Evolutionary conservation across 2,329 filamentous ascomycete species (phyloP), one percentile per base, ranked within the genome.

Genomic region (Colletotrichum sp.): DNA sequence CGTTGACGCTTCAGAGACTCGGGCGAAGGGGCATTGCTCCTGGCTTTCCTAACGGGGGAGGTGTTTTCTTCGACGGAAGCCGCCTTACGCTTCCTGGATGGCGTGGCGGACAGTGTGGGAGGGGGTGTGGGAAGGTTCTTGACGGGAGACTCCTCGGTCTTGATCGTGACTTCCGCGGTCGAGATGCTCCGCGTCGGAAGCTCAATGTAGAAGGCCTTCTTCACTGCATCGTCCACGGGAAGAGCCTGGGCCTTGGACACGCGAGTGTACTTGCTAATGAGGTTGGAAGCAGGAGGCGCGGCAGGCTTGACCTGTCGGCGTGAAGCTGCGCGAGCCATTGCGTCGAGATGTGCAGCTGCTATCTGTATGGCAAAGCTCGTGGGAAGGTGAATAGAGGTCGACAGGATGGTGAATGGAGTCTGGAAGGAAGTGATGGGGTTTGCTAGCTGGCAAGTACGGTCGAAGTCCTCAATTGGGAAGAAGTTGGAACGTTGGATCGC

Each of bases 201-300:
- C 43, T 63, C 67, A 32, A 77, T 72, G 36, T 48, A 69, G 63
- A 78, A 70, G 15, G 67, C 52, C 67, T 78, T 77, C 77, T 78
- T 78, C 48, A 57, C 36, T 15, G 68, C 32, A 34, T 57, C 30
- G 38, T 77, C 69, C 18, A 48, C 60, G 10, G 55, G 26, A 28
- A 30, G 15, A n/a, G 63, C n/a, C 15, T 72, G 63, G 13, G 52
- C 65, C 72, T 78, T 78, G 66, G 75, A 78, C 8, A 78, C 58
- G 6, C 77, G 77, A 21, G 58, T 66, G 70, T 77, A 78, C 68
- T 76, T 77, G 77, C 75, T 76, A 13, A 78, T 77, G 30, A 55
- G 55, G 36, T 78, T 77, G 36, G 55, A 57, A 26, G 66, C 68
- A 43, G 66, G 57, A 38, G 65, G 61, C 34, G 69, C 55, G 57